These are phyloP conservation scores for Stachybotrys elegans DNA, from an alignment of 2,329 filamentous ascomycete species.

Conservation along the genomic window DNA sequence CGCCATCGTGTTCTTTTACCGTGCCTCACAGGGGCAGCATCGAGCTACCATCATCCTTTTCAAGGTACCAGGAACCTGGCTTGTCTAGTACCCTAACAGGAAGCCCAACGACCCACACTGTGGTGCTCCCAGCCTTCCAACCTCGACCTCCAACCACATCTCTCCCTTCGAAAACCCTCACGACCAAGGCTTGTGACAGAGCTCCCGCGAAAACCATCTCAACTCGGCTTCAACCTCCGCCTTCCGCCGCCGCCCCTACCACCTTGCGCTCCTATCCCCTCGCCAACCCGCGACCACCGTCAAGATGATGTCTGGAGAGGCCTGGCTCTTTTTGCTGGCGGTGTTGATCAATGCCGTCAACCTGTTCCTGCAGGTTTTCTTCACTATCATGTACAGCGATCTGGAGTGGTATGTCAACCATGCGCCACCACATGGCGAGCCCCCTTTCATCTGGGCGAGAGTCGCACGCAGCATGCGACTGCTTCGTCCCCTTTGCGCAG, in stretches of 20 bases:
- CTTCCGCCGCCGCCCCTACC: neutral
- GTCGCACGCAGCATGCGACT: neutral
- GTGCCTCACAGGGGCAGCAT: too few relatives aligned
- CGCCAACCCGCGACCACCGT: conserved; percentile 13
- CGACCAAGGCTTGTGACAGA: neutral
- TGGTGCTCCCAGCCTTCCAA: too few relatives aligned
- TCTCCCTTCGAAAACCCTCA: neutral
- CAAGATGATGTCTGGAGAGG: conserved; percentile 82
- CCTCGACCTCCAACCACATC: too few relatives aligned
- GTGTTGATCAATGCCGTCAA: conserved; percentile 99
- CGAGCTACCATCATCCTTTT: too few relatives aligned
- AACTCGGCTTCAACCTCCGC: too few relatives aligned
- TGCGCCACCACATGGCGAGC: neutral
- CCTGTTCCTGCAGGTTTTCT: conserved; percentile 99
- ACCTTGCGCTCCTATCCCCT: neutral
- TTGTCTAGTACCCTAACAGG: too few relatives aligned
- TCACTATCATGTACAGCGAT: conserved; percentile 99
- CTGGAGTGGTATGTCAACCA: conserved; percentile 78
- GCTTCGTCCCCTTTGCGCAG: conserved; percentile 9
- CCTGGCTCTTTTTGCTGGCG: conserved; percentile 95
- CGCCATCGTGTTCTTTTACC: too few relatives aligned
- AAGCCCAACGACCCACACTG: too few relatives aligned
- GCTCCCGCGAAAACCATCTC: neutral
- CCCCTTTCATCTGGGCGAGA: too few relatives aligned
- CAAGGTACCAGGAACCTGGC: too few relatives aligned